These are phyloP conservation scores for Talaromyces borbonicus DNA, from an alignment of 495 filamentous ascomycete species.

Conservation along the genomic window DNA sequence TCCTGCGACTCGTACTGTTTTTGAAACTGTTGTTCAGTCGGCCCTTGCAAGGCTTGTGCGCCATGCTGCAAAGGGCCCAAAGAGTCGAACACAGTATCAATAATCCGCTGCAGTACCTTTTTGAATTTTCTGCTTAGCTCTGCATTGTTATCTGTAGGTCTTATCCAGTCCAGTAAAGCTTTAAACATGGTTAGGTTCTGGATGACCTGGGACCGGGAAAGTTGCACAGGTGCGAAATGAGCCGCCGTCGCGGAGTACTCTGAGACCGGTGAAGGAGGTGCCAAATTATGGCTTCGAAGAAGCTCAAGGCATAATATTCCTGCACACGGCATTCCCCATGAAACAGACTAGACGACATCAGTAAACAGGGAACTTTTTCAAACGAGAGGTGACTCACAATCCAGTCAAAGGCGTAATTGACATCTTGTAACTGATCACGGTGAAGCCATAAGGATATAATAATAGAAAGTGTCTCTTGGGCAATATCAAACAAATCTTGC, in stretches of 20 bases:
- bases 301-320: not conserved
- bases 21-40: not conserved
- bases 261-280: not conserved
- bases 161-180: not conserved
- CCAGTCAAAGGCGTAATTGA: not conserved
- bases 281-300: not conserved
- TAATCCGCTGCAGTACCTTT: not conserved
- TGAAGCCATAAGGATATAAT: not conserved
- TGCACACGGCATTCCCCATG: not conserved
- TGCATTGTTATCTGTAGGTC: not conserved
- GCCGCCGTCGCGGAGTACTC: not conserved
- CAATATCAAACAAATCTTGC: not conserved
- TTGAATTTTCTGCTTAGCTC: not conserved
- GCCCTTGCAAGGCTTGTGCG: not conserved
- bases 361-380: not conserved
- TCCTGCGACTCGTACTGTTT: not conserved
- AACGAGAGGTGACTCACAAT: not conserved
- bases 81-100: conserved; percentile 1
- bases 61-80: not conserved
- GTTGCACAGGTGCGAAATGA: not conserved
- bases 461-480: not conserved
- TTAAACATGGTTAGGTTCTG: not conserved
- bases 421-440: not conserved
- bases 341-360: not conserved
- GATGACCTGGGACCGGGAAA: not conserved